Conservation (phyloP, 352 stramenopile genomes). For the Phytophthora brassicae region DNA sequence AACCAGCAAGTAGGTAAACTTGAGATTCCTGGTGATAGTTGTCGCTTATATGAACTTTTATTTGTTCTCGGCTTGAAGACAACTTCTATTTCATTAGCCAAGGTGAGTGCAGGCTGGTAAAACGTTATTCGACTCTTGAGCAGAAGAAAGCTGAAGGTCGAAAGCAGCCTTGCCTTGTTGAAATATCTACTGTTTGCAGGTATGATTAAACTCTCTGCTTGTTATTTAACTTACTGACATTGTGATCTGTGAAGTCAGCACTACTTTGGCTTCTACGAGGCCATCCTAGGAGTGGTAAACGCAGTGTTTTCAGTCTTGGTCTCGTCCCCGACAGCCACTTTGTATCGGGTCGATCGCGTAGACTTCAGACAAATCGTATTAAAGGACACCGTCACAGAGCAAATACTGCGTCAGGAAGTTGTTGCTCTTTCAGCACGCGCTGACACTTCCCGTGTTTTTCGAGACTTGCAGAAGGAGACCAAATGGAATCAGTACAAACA, state of each 20-base stretch:
- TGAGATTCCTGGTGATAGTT: neutral
- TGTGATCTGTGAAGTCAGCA: conserved; percentile 38
- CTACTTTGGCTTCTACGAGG: conserved; percentile 67
- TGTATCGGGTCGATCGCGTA: conserved; percentile 70
- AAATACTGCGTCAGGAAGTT: conserved; percentile 45
- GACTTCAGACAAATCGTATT: conserved; percentile 69
- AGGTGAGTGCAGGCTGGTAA: conserved; percentile 65
- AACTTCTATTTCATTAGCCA: conserved; percentile 69
- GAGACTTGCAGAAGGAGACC: conserved; percentile 48
- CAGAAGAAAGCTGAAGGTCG: conserved; percentile 7
- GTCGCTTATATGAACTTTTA: neutral
- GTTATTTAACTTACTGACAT: conserved; percentile 4
- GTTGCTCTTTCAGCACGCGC: conserved; percentile 41
- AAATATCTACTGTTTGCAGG: conserved; percentile 59
- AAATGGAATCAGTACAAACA: conserved; percentile 61
- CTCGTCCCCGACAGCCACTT: conserved; percentile 53
- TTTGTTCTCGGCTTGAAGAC: conserved; percentile 27
- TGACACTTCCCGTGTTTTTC: conserved; percentile 39
- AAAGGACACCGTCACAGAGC: conserved; percentile 55
- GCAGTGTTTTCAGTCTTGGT: conserved; percentile 61
- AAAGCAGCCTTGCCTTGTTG: conserved; percentile 45
- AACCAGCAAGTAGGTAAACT: conserved; percentile 46
- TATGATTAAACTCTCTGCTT: conserved; percentile 9
- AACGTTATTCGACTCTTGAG: conserved; percentile 40
- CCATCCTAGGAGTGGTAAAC: conserved; percentile 37